Percentiles rank a stretch among this genome's conserved stretches.
Conservation (phyloP, 345 rosid genomes). For the Acer campestre region DNA sequence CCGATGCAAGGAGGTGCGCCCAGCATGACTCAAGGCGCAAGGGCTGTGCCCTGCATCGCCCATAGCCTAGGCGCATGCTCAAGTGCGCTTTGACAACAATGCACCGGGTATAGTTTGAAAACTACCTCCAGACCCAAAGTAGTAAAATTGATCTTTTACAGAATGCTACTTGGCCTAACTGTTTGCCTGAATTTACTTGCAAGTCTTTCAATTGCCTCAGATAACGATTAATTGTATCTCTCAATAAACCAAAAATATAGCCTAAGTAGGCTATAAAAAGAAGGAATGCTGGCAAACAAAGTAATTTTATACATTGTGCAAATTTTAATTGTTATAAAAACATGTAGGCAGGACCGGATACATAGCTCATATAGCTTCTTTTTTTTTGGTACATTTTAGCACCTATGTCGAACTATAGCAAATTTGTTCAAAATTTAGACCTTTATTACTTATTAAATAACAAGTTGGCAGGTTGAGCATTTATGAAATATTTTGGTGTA, state of each 20-base stretch:
- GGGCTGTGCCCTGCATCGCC: too few relatives aligned
- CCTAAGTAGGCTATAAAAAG: neutral
- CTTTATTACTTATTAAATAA: neutral
- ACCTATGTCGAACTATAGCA: neutral
- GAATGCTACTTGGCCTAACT: neutral
- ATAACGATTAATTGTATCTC: neutral
- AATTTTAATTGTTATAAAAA: neutral
- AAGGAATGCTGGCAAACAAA: neutral
- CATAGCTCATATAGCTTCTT: neutral
- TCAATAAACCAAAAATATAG: neutral
- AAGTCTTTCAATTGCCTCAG: neutral
- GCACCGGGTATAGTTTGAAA: neutral
- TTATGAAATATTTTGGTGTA: neutral
- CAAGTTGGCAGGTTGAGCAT: neutral
- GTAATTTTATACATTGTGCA: neutral
- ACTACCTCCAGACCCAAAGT: neutral
- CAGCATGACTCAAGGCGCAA: too few relatives aligned
- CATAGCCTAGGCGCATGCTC: too few relatives aligned
- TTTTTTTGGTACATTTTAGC: neutral
- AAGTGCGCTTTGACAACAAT: neutral
- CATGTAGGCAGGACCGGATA: neutral
- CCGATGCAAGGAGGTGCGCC: too few relatives aligned
- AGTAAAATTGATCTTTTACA: neutral
- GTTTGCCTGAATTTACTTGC: neutral
- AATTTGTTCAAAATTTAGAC: neutral